Evolutionary conservation across 306 rosid genomes (phyloP), one percentile per base, ranked within the genome.

Genomic region (Vigna mungo): DNA sequence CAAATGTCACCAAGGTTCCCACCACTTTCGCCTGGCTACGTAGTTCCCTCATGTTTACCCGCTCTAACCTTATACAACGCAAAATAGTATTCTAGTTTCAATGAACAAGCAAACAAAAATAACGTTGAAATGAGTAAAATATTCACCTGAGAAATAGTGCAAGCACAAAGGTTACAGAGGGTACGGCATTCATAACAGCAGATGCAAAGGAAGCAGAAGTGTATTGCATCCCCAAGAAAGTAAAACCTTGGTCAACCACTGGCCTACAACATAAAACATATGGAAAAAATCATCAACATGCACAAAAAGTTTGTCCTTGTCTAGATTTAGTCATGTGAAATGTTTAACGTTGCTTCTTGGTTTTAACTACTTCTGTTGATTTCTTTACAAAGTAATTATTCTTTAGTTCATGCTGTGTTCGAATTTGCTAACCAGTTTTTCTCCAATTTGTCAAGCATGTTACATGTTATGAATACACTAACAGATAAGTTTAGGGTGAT

Each of bases 131-230:
- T 30, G 1, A 25, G 49, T 37, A 47, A 11, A 27, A 15, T 2
- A 11, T 25, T 68, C 78, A 89, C 97, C 95, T 58, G 13, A 87
- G 66, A 63, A 88, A 77, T 14, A 87, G 53, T 0, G 97, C 92
- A 14, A 92, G 79, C 18, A 88, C 18, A 60, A 92, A 92, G 54
- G 97, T 92, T 37, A 92, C 77, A 4, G 93, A 92, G 71, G 97
- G 97, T 13, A 89, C 95, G 2, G 97, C 92, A 32, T 92, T 88
- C 90, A 88, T 81, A 60, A 92, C 74, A 27, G 95, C 90, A 5
- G 97, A 88, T 9, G 95, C 20, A 76, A 81, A 92, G 34, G 97
- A 79, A 20, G 97, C 95, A 0, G 95, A 90, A 18, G 97, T 92
- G 84, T 90, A 88, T 44, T 76, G 58, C 97, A 92, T 87, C 52